Evolutionary conservation across 192 early-diverging fungal genomes (phyloP), one percentile per base, ranked within the genome.

Genomic region (Coemansia sp.): DNA sequence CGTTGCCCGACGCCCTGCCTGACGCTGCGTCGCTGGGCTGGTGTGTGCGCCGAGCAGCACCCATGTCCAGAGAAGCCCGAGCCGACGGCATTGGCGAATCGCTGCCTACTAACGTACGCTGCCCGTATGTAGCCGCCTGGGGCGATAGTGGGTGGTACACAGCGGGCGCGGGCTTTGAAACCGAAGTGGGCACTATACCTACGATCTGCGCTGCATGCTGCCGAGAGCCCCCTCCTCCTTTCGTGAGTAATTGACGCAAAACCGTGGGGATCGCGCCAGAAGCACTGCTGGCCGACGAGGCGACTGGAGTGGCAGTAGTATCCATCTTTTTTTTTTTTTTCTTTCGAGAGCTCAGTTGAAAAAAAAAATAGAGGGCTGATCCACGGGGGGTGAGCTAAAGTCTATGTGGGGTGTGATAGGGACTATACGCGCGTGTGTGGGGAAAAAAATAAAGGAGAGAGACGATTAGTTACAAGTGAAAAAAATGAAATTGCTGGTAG

Each of bases 171-270:
- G 73, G 69, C 69, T 80, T 80, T 44, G 72, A 74, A 53, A 74
- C 53, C 50, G 59, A 35, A 39, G 32, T 15, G 53, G 66, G 78
- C 78, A 80, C 78, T 80, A 80, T 80, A 80, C 78, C 73, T 43
- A 67, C 79, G 79, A 81, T 81, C 79, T 69, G 79, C 79, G 79
- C 55, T 73, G 73, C 74, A 73, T 75, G 69, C 63, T 80, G 68
- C 32, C 62, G 65, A 22, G 65, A 55, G 29, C 53, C 53, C 53
- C 53, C 53, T 55, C 53, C 55, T 27, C 79, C 74, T 41, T 75
- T 75, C 32, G 64, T 71, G 22, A 81, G 70, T 49, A 81, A 74
- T 49, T 76, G 74, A 40, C 79, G 73, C 34, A 80, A 68, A 44
- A 74, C 79, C 39, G 73, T 67, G n/a, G 79, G 79, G 52, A 81